These are phyloP conservation scores for Candida ulmi DNA, from an alignment of 805 yeast species.

Conservation along the genomic window DNA sequence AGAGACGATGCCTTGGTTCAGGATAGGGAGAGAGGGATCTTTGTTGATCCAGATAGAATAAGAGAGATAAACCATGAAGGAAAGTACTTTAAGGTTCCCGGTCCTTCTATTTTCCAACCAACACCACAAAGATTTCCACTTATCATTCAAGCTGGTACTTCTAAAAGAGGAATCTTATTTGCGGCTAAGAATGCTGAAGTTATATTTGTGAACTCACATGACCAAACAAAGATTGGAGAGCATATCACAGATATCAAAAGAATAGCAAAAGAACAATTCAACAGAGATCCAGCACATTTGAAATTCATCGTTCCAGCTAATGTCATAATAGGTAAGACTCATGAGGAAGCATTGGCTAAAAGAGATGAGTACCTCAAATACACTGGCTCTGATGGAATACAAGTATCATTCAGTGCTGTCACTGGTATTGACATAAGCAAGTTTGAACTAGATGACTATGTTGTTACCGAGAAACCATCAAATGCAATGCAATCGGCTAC, in stretches of 20 bases:
- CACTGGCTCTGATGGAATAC: constrained; percentile 31
- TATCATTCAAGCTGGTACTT: constrained; percentile 36
- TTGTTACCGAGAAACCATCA: constrained; percentile 18
- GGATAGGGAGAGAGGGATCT: constrained; percentile 19
- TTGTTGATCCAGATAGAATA: constrained; percentile 30
- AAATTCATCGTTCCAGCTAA: constrained; percentile 29
- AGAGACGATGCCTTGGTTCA: constrained; percentile 28
- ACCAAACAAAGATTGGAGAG: constrained; percentile 25
- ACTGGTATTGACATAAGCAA: constrained; percentile 33
- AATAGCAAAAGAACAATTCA: constrained; percentile 25
- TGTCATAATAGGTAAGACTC: constrained; percentile 29
- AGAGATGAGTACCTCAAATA: constrained; percentile 20
- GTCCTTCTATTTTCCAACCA: constrained; percentile 33
- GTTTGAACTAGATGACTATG: constrained; percentile 25
- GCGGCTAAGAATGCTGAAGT: constrained; percentile 39
- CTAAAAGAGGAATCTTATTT: constrained; percentile 31
- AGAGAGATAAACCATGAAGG: constrained; percentile 35
- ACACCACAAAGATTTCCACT: constrained; percentile 39
- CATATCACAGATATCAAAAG: constrained; percentile 19
- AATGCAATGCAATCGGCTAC: constrained; percentile 26
- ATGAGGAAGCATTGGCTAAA: constrained; percentile 32
- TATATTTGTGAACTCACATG: constrained; percentile 28
- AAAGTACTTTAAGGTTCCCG: too few relatives aligned
- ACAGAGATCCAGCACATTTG: constrained; percentile 28
- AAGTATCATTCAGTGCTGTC: constrained; percentile 35